These are phyloP conservation scores for Rhizopogon salebrosus DNA, from an alignment of 768 basidiomycete genomes.

Conservation along the genomic window DNA sequence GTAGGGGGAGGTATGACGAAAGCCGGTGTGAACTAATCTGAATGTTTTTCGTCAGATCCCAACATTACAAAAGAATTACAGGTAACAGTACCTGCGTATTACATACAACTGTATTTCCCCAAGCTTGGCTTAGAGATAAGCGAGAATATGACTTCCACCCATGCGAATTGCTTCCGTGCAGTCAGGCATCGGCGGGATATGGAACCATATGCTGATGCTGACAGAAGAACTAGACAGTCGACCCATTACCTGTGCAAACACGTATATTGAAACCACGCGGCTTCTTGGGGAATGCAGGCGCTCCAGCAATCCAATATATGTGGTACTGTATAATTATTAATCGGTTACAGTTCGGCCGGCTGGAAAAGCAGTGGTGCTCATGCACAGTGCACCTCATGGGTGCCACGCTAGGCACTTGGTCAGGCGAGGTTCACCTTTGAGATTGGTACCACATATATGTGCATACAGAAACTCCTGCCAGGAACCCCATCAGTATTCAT, in stretches of 20 bases:
- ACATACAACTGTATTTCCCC: background rate
- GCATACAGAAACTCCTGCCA: background rate
- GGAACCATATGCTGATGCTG: background rate
- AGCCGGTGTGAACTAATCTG: background rate
- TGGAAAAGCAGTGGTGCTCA: background rate
- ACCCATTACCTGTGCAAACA: background rate
- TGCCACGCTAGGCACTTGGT: background rate
- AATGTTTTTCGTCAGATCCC: background rate
- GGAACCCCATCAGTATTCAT: background rate
- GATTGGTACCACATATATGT: no score
- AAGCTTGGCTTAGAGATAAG: background rate
- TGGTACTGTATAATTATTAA: background rate
- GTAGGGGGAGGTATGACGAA: background rate
- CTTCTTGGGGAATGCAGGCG: background rate
- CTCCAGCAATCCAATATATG: background rate
- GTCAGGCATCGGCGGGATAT: background rate
- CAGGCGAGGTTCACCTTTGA: background rate
- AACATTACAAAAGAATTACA: background rate
- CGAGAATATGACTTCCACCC: background rate
- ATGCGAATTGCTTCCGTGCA: background rate
- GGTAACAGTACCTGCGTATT: background rate
- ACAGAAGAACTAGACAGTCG: background rate
- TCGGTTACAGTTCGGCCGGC: no score
- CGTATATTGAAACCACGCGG: background rate
- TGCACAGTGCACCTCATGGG: background rate